Conservation (phyloP, 2,329 filamentous ascomycete genomes). For the Aspergillus sergii region DNA sequence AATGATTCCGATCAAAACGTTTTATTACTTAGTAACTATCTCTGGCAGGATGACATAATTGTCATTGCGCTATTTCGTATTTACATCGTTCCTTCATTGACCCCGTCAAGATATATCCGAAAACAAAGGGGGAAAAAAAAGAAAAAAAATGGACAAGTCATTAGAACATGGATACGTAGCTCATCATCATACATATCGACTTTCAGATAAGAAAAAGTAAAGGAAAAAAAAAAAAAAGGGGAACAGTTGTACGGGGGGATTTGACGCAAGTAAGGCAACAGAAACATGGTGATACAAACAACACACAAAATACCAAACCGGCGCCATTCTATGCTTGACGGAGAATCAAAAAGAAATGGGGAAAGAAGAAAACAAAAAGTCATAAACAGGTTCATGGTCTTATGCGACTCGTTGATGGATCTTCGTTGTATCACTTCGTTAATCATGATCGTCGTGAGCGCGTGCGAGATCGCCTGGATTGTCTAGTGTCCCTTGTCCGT, state of each 20-base stretch:
- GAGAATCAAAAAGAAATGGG: neutral
- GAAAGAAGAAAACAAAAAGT: neutral
- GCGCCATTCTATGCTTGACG: neutral
- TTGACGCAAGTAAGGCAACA: neutral
- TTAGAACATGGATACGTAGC: slow-evolving; percentile 17
- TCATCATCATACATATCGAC: slow-evolving; percentile 19
- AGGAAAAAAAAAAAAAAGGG: neutral
- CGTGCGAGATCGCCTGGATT: slow-evolving; percentile 32
- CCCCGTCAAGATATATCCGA: slow-evolving; percentile 11
- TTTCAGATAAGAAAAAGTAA: neutral
- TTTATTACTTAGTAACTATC: neutral
- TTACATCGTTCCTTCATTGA: slow-evolving; percentile 23
- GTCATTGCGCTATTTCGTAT: slow-evolving; percentile 22
- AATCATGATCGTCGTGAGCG: slow-evolving; percentile 32
- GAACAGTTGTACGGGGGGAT: neutral
- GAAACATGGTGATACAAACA: slow-evolving; percentile 4
- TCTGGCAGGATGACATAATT: neutral
- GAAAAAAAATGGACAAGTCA: slow-evolving; percentile 2
- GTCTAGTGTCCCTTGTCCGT: slow-evolving; percentile 31
- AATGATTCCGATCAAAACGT: neutral
- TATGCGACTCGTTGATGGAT: neutral
- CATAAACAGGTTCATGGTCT: neutral
- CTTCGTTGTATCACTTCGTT: slow-evolving; percentile 6
- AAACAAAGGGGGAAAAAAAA: neutral
- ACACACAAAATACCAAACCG: neutral